Evolutionary conservation across 768 basidiomycete genomes (phyloP).

Genomic region (Cytidiella melzeri): DNA sequence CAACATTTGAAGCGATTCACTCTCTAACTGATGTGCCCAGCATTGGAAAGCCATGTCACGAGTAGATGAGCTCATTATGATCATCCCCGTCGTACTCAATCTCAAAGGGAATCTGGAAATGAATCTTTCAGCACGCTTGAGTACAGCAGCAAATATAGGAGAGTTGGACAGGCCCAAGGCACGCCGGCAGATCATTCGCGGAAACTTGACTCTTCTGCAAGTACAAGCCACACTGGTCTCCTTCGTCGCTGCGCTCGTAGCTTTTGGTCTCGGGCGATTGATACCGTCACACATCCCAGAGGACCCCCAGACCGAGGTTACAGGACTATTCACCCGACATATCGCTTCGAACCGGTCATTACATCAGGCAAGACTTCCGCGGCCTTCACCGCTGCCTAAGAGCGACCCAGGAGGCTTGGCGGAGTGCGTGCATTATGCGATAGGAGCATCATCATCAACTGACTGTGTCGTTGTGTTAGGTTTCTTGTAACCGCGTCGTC

Average conservation of each 20-base stretch:
- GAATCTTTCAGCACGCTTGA: constrained; percentile 95
- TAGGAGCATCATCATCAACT: too few species aligned
- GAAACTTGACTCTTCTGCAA: constrained; percentile 83
- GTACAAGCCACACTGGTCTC: constrained; percentile 91
- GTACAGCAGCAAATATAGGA: constrained; percentile 91
- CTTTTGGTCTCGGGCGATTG: constrained; percentile 64
- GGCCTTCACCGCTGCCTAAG: constrained; percentile 1
- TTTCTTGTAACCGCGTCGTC: constrained; percentile 73
- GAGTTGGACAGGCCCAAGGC: constrained; percentile 69
- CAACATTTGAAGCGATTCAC: not conserved
- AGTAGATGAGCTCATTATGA: constrained; percentile 94
- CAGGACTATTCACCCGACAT: not conserved
- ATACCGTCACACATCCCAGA: constrained; percentile 34
- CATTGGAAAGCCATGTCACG: constrained; percentile 85
- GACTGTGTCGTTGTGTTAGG: too few species aligned
- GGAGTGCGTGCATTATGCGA: constrained; percentile 30
- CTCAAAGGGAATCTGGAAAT: constrained; percentile 99
- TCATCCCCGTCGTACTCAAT: constrained; percentile 90
- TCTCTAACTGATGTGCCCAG: constrained; percentile 31
- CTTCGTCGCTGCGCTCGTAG: constrained; percentile 74
- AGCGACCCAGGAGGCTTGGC: constrained; percentile 20
- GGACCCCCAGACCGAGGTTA: not conserved
- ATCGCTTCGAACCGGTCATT: not conserved
- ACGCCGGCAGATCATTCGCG: constrained; percentile 63
- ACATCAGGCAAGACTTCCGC: constrained; percentile 4